These are phyloP conservation scores for Akanthomyces muscarius DNA, from an alignment of 2,329 filamentous ascomycete species.

Conservation along the genomic window DNA sequence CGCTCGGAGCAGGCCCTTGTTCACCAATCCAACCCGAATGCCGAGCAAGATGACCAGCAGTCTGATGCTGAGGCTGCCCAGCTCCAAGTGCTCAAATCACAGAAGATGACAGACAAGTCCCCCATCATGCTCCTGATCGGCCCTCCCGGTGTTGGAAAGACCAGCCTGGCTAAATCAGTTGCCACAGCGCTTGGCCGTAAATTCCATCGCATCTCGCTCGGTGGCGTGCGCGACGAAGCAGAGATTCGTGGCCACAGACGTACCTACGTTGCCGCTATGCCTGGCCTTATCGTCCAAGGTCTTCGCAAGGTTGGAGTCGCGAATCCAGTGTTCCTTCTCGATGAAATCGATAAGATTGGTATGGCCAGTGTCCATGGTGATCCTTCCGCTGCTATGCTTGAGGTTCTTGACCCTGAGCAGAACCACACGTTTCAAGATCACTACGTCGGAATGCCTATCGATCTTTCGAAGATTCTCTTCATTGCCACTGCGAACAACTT, in stretches of 20 bases:
- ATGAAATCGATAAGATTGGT: constrained; percentile 97
- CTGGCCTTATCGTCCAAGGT: constrained; percentile 87
- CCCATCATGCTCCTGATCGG: constrained; percentile 91
- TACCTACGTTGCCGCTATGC: constrained; percentile 99
- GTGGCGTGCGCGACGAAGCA: constrained; percentile 91
- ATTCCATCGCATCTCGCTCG: constrained; percentile 94
- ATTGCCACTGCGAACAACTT: constrained; percentile 95
- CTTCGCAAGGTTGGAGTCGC: constrained; percentile 92
- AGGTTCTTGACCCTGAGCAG: constrained; percentile 95
- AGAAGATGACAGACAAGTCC: constrained; percentile 88
- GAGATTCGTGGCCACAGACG: constrained; percentile 93
- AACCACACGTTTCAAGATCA: constrained; percentile 94
- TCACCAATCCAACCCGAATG: constrained; percentile 37
- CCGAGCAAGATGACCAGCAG: constrained; percentile 29
- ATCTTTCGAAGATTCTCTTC: constrained; percentile 94
- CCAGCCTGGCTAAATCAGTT: constrained; percentile 87
- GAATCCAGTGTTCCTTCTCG: constrained; percentile 91
- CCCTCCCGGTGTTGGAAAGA: constrained; percentile 93
- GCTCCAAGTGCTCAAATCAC: constrained; percentile 71
- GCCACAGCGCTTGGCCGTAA: constrained; percentile 89
- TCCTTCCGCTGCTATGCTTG: constrained; percentile 94
- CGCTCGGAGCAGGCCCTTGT: constrained; percentile 50
- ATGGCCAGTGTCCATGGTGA: constrained; percentile 90
- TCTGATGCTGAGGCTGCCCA: constrained; percentile 48
- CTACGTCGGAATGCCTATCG: constrained; percentile 92